Percentiles rank a stretch among this genome's conserved stretches.
Evolutionary conservation across 305 asterid genomes (phyloP).

Genomic region (Ilex paraguariensis): DNA sequence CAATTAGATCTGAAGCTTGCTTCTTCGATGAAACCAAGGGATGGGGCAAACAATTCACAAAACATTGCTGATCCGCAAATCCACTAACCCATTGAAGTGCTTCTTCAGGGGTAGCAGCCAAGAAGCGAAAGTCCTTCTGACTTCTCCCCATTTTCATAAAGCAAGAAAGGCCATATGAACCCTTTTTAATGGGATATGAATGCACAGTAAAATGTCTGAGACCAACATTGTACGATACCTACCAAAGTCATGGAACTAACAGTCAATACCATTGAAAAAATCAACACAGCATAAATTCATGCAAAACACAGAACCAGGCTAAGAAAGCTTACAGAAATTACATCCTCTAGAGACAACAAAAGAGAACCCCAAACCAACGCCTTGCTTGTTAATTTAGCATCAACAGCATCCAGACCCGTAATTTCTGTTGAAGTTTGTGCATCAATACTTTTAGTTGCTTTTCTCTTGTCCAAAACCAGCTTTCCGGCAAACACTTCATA

Average conservation of each 20-base stretch:
- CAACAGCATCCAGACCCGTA: constrained; percentile 46
- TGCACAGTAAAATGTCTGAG: constrained; percentile 87
- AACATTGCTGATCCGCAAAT: constrained; percentile 96
- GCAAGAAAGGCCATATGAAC: constrained; percentile 48
- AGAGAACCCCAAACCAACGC: constrained; percentile 81
- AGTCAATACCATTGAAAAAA: constrained; percentile 14
- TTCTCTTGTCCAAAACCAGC: constrained; percentile 60
- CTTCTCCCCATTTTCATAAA: constrained; percentile 59
- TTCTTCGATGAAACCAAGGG: constrained; percentile 76
- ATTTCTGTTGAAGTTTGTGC: constrained; percentile 45
- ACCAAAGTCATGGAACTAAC: constrained; percentile 27
- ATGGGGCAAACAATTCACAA: constrained; percentile 86
- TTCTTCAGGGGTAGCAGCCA: constrained; percentile 73
- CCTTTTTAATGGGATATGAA: constrained; percentile 69
- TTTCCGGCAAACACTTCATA: constrained; percentile 79
- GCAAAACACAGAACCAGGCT: constrained; percentile 7
- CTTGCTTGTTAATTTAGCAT: constrained; percentile 89
- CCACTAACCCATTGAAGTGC: constrained; percentile 94
- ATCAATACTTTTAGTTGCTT: constrained; percentile 41
- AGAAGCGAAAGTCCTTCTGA: constrained; percentile 72
- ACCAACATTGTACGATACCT: constrained; percentile 89
- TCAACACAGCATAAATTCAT: constrained; percentile 10
- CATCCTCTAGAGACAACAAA: constrained; percentile 67
- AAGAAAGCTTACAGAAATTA: constrained; percentile 64
- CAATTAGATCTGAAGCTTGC: constrained; percentile 51